Base-by-base conservation (phyloP, 2,329 filamentous ascomycete genomes). In the Penicillium sp. region DNA sequence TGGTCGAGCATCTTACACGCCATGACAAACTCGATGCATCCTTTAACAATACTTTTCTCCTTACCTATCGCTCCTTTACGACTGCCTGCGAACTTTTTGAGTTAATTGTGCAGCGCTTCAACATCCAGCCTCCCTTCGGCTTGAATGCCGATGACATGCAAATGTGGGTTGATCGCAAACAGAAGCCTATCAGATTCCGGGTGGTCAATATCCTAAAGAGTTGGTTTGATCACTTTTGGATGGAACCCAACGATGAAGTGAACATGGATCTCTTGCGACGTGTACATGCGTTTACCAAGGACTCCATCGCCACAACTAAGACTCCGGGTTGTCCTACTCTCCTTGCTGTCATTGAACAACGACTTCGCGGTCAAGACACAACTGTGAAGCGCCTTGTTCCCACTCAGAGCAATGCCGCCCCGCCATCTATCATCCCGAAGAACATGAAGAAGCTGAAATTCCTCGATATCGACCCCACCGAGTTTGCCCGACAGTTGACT, bases 381-480 rank as follows among this genome's bases (percentile, higher is more conserved):
- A 64, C 91, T 21, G 89, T 88, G 10, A 93, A 96, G 71, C 87
- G 91, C 33, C 84, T 99, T 72, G 88, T 99, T 19, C 87, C 95
- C 61, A 98, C 92, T 0, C 81, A 95, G 62, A 93, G 88, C 71
- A 88, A 88, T 67, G 88, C 91, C 61, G 90, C 91, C 1, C 93
- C 95, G 4, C 80, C 89, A 35, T 92, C 95, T 1, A 97, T 98
- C 71, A 87, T 97, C 73, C 95, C 95, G 1, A 97, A 96, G 83
- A 97, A 98, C 74, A 96, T 99, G 92, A 97, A 95, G 84, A 99
- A 97, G 77, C 85, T 99, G 67, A 99, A 98, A 76, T 98, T 99
- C 78, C 79, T 98, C 55, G 95, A 99, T 72, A 97, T 99, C 66
- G 95, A 99, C 71, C 88, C 92, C 0, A 91, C 90, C 0, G 95